Evolutionary conservation across 805 yeast genomes (phyloP).

Genomic region (Brettanomyces nanus): DNA sequence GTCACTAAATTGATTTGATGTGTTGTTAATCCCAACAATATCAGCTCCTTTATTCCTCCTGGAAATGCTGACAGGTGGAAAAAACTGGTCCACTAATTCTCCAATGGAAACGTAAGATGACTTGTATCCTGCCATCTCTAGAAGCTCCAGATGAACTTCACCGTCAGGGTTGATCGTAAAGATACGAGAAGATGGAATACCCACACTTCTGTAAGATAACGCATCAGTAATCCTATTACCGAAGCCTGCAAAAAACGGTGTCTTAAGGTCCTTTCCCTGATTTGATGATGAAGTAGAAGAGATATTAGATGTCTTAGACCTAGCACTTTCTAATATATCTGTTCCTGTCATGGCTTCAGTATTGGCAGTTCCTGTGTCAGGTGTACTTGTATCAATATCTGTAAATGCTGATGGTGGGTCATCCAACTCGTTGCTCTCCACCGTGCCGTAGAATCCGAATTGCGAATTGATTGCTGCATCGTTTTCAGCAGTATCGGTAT

Average conservation of each 20-base stretch:
- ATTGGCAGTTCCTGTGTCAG: not conserved
- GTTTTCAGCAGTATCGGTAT: not conserved
- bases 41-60: not conserved
- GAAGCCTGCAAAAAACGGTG: slow-evolving; percentile 95
- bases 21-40: slow-evolving; percentile 16
- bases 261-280: slow-evolving; percentile 15
- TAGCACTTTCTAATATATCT: not conserved
- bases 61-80: slow-evolving; percentile 63
- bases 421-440: not conserved
- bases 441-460: not conserved
- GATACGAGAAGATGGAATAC: slow-evolving; percentile 87
- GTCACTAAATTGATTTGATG: slow-evolving; percentile 68
- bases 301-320: not conserved
- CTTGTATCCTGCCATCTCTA: slow-evolving; percentile 88
- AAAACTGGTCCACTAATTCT: slow-evolving; percentile 93
- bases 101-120: slow-evolving; percentile 84
- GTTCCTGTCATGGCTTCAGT: not conserved
- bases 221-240: slow-evolving; percentile 97
- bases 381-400: slow-evolving; percentile 13
- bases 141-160: slow-evolving; percentile 93
- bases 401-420: slow-evolving; percentile 10
- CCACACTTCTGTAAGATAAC: slow-evolving; percentile 84
- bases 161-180: slow-evolving; percentile 96
- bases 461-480: slow-evolving; percentile 2
- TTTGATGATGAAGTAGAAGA: slow-evolving; percentile 14